phyloP scores from a whole-genome alignment of 1,284 basidiomycete genomes.

The Bjerkandera adusta region DNA sequence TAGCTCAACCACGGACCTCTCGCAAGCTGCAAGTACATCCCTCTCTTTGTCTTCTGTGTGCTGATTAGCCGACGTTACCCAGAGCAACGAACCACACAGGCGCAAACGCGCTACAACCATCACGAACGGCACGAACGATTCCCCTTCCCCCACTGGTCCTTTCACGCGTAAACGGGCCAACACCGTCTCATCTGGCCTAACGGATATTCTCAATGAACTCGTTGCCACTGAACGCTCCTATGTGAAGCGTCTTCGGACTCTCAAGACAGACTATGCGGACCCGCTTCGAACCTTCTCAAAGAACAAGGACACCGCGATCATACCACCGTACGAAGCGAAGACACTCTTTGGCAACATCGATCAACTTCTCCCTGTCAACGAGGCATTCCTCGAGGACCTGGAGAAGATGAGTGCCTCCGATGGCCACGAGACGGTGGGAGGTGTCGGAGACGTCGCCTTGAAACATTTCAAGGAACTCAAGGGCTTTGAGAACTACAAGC shows the following conservation, averaged over 20 bases:
- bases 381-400: conserved; percentile 83
- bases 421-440: conserved; percentile 55
- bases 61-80: neutral
- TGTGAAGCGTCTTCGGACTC: conserved; percentile 68
- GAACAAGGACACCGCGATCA: conserved; percentile 81
- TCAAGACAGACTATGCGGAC: conserved; percentile 86
- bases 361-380: conserved; percentile 83
- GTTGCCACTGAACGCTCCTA: conserved; percentile 78
- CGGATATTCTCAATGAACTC: conserved; percentile 73
- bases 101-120: conserved; percentile 16
- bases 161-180: conserved; percentile 52
- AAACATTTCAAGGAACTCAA: conserved; percentile 79
- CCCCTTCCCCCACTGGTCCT: conserved; percentile 12
- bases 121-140: neutral
- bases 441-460: conserved; percentile 83
- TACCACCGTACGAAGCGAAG: conserved; percentile 89
- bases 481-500: conserved; percentile 89
- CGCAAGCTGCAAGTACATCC: conserved; percentile 41
- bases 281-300: conserved; percentile 85
- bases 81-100: conserved; percentile 14
- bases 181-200: conserved; percentile 56
- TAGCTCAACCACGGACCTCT: conserved; percentile 32
- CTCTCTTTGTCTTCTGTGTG: neutral
- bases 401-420: conserved; percentile 70
- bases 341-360: conserved; percentile 94